phyloP scores from a whole-genome alignment of 2,329 filamentous ascomycete genomes.

The Pyricularia grisea region DNA sequence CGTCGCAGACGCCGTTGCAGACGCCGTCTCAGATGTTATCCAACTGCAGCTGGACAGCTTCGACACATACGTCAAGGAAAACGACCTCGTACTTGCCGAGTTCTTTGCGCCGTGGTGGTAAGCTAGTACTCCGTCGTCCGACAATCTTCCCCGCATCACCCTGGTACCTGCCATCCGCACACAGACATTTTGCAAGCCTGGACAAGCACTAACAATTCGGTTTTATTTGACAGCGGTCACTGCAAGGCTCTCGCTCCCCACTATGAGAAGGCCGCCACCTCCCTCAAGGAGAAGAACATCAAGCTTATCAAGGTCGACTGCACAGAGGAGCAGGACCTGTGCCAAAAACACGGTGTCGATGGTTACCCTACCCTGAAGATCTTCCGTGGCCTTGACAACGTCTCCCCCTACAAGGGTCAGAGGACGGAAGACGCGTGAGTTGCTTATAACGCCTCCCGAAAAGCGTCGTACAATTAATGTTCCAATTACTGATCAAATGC shows the following conservation, averaged over 20 bases:
- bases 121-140: constrained; percentile 24
- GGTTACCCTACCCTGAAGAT: constrained; percentile 98
- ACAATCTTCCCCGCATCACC: not conserved
- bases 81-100: constrained; percentile 88
- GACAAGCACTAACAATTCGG: not conserved
- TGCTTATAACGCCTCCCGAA: not conserved
- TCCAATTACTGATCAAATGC: not conserved
- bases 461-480: not conserved
- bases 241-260: constrained; percentile 96
- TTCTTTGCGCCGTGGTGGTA: constrained; percentile 43
- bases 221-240: constrained; percentile 64
- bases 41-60: constrained; percentile 83
- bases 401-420: constrained; percentile 76
- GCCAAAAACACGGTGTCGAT: constrained; percentile 82
- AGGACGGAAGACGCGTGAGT: constrained; percentile 73
- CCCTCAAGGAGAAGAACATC: constrained; percentile 82
- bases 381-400: constrained; percentile 82
- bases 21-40: constrained; percentile 78
- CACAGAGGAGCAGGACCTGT: constrained; percentile 88
- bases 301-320: constrained; percentile 84
- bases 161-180: not conserved
- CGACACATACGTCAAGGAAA: constrained; percentile 71
- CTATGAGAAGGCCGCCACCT: constrained; percentile 79
- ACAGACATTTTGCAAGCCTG: not conserved
- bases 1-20: constrained; percentile 27